phyloP scores from a whole-genome alignment of 257 asterid species.

The Solanum appendiculatum region DNA sequence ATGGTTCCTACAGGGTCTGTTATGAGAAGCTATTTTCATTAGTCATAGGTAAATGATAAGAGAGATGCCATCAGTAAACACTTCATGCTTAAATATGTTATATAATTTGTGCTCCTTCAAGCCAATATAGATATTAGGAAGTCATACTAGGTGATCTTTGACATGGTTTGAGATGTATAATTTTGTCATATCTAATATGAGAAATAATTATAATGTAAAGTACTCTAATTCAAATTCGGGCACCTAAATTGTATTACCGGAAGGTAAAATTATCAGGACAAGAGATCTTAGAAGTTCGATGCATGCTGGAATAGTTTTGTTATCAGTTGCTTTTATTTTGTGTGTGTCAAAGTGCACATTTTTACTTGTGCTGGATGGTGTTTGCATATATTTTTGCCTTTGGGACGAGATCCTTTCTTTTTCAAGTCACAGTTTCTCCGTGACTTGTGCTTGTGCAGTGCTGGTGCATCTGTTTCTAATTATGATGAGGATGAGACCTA shows the following conservation, averaged over 20 bases:
- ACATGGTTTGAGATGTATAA: background rate
- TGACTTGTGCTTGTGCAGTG: conserved; percentile 29
- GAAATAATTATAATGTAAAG: background rate
- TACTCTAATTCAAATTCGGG: background rate
- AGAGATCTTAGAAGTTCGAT: background rate
- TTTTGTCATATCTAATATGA: background rate
- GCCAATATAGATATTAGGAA: background rate
- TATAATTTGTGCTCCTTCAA: background rate
- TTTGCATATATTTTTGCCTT: background rate
- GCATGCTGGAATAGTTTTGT: background rate
- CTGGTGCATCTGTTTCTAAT: conserved; percentile 23
- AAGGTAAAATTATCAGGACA: background rate
- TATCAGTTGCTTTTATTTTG: background rate
- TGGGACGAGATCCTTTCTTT: background rate
- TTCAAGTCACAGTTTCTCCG: background rate
- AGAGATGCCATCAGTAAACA: background rate
- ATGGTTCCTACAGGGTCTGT: background rate
- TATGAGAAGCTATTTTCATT: background rate
- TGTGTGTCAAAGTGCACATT: background rate
- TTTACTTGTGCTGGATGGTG: background rate
- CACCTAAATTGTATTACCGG: background rate
- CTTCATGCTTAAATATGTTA: background rate
- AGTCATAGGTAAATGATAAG: background rate
- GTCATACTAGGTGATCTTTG: background rate
- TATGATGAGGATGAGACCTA: conserved; percentile 24